phyloP scores from a whole-genome alignment of 2,329 filamentous ascomycete genomes.

The Fusarium pseudoanthophilum region DNA sequence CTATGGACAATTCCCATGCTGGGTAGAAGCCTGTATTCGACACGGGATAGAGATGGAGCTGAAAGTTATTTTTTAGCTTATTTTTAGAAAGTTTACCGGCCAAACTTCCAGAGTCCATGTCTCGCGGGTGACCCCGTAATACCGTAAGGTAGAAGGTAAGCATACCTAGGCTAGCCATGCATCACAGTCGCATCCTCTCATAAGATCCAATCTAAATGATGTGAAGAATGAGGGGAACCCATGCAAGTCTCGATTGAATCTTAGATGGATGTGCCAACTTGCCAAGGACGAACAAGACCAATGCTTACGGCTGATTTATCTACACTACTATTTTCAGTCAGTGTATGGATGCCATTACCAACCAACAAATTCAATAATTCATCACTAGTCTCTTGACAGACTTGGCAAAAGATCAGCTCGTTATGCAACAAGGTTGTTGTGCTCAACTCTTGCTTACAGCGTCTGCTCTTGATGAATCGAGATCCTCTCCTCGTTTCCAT shows the following conservation, averaged over 20 bases:
- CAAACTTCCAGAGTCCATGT: not conserved
- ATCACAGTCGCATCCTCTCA: slow-evolving; percentile 2
- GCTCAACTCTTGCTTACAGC: slow-evolving; percentile 8
- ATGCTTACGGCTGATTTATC: slow-evolving; percentile 17
- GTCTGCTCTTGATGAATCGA: not conserved
- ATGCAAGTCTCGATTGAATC: slow-evolving; percentile 22
- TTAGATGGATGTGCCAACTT: slow-evolving; percentile 15
- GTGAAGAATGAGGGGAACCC: slow-evolving; percentile 27
- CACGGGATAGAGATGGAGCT: not conserved
- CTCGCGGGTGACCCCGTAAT: slow-evolving; percentile 9
- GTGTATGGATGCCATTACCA: slow-evolving; percentile 9
- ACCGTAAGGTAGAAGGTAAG: too few relatives aligned
- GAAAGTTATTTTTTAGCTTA: slow-evolving; percentile 4
- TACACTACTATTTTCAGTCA: slow-evolving; percentile 9
- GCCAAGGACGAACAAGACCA: slow-evolving; percentile 20
- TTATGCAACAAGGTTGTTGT: slow-evolving; percentile 7
- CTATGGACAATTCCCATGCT: not conserved
- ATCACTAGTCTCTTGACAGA: slow-evolving; percentile 10
- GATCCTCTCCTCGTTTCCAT: not conserved
- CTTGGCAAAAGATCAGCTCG: slow-evolving; percentile 18
- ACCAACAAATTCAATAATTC: slow-evolving; percentile 26
- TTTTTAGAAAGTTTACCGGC: not conserved
- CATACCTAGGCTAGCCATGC: slow-evolving; percentile 1
- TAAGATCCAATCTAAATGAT: slow-evolving; percentile 8
- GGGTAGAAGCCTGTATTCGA: not conserved